These are phyloP conservation scores for Syncephalastrum monosporum DNA, from an alignment of 371 early-diverging fungal genomes.

Conservation along the genomic window DNA sequence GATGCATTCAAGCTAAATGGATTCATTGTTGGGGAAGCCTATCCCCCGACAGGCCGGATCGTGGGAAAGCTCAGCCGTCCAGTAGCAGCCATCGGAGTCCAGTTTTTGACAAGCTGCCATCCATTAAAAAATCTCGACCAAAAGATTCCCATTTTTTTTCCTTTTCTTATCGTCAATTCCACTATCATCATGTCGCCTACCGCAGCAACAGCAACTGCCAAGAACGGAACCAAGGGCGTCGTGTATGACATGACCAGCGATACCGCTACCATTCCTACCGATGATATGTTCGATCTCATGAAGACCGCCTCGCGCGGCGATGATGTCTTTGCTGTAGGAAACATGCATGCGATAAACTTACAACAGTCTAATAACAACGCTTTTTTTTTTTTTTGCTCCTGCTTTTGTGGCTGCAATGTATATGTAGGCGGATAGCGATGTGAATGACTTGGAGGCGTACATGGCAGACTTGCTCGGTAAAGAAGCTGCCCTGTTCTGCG, in stretches of 20 bases:
- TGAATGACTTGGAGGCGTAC: slow-evolving; percentile 63
- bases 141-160: too few species aligned
- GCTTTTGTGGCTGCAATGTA: background rate
- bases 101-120: too few species aligned
- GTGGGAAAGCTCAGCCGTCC: too few species aligned
- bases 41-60: too few species aligned
- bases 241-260: slow-evolving; percentile 58
- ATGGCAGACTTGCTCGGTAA: slow-evolving; percentile 76
- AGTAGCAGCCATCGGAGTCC: too few species aligned
- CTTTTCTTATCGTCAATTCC: too few species aligned
- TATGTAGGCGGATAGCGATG: slow-evolving; percentile 15
- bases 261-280: slow-evolving; percentile 79
- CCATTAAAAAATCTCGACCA: too few species aligned
- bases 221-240: too few species aligned
- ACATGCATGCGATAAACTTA: background rate
- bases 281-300: slow-evolving; percentile 81
- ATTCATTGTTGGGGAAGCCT: too few species aligned
- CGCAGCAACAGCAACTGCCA: too few species aligned
- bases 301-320: slow-evolving; percentile 69
- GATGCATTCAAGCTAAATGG: too few species aligned
- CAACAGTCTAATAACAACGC: background rate
- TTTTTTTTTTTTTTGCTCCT: background rate
- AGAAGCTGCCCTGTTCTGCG: slow-evolving; percentile 80
- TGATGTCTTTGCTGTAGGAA: slow-evolving; percentile 73
- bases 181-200: too few species aligned